Evolutionary conservation across 208 protist species (phyloP).

Genomic region (Leishmania mexicana): DNA sequence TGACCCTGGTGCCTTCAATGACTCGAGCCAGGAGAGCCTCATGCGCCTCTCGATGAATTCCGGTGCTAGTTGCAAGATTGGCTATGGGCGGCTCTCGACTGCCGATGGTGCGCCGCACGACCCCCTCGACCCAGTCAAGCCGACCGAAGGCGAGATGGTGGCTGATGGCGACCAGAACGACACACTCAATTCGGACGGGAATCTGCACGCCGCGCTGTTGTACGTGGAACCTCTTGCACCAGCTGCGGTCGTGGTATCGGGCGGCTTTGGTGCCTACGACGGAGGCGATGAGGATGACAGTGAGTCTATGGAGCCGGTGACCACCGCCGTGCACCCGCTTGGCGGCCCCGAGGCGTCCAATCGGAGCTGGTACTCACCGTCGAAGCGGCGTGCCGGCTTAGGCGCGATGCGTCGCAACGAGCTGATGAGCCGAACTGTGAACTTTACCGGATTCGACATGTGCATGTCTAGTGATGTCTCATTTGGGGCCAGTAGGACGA

Average conservation of each 20-base stretch:
- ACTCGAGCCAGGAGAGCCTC: neutral
- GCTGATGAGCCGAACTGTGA: neutral
- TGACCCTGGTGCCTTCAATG: neutral
- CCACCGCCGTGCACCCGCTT: neutral
- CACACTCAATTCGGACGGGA: neutral
- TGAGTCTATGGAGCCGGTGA: neutral
- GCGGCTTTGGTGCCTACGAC: neutral
- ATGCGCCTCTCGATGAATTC: neutral
- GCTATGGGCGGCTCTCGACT: neutral
- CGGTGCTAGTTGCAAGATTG: neutral
- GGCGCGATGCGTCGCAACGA: conserved; percentile 19
- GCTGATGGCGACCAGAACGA: neutral
- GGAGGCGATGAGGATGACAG: neutral
- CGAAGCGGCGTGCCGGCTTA: conserved; percentile 17
- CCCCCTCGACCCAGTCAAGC: neutral
- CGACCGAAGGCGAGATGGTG: neutral
- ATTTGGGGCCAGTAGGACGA: neutral
- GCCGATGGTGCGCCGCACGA: neutral
- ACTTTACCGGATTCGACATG: neutral
- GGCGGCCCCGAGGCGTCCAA: neutral
- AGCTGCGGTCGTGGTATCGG: neutral
- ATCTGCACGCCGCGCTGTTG: neutral
- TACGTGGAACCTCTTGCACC: neutral
- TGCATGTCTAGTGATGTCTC: neutral
- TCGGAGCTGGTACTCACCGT: conserved; percentile 25